phyloP scores from a whole-genome alignment of 106 monocot species.

The Chionographis japonica region DNA sequence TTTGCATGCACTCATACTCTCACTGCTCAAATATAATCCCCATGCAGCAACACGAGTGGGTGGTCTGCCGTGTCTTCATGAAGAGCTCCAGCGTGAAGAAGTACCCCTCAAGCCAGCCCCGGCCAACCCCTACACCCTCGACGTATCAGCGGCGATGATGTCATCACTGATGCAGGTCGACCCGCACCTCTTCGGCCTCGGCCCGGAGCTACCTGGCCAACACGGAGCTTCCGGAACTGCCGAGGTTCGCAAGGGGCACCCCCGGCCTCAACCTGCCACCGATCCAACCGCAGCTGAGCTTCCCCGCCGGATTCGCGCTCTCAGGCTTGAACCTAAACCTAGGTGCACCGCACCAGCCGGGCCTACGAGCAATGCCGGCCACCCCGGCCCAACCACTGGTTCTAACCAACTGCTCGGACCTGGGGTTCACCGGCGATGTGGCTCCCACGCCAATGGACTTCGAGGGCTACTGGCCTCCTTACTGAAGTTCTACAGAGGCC shows the following conservation, averaged over 20 bases:
- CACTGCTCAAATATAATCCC: too few relatives aligned
- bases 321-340: constrained; percentile 11
- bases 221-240: constrained; percentile 8
- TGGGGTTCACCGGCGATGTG: not conserved
- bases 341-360: not conserved
- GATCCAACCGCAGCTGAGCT: constrained; percentile 7
- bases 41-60: constrained; percentile 33
- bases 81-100: constrained; percentile 36
- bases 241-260: not conserved
- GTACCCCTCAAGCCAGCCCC: constrained; percentile 14
- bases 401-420: too few relatives aligned
- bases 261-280: not conserved
- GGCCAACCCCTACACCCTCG: constrained; percentile 7
- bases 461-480: constrained; percentile 44
- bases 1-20: too few relatives aligned
- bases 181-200: not conserved
- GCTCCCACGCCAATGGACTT: constrained; percentile 16
- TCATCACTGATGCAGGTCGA: too few relatives aligned
- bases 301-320: not conserved
- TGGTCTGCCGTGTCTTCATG: constrained; percentile 36
- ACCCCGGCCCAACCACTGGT: not conserved
- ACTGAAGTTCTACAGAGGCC: constrained; percentile 8
- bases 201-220: not conserved
- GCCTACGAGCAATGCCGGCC: not conserved
- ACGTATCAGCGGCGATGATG: not conserved